phyloP scores from a whole-genome alignment of 75 land plant genomes.

The Cryptomeria japonica region DNA sequence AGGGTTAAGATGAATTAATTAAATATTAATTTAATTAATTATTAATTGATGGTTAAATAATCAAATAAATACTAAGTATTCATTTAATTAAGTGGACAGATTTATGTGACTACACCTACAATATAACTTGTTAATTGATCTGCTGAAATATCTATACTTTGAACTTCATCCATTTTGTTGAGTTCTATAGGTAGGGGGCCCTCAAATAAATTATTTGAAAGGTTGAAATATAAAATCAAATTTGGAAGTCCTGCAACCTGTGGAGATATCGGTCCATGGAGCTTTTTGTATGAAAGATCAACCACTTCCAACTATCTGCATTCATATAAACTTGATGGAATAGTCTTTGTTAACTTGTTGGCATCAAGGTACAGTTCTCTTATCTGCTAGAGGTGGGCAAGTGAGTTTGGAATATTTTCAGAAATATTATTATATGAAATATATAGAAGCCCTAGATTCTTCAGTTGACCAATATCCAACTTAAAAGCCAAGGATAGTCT shows the following conservation, averaged over 20 bases:
- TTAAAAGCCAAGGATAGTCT: no score
- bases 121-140: constrained; percentile 23
- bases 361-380: no score
- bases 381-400: no score
- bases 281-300: background rate
- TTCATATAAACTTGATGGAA: background rate
- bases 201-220: constrained; percentile 15
- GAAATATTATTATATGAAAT: background rate
- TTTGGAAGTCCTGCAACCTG: background rate
- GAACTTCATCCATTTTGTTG: no score
- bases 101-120: no score
- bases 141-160: constrained; percentile 10
- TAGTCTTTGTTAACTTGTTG: no score
- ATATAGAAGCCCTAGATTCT: background rate
- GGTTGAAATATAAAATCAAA: background rate
- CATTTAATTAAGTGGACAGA: no score
- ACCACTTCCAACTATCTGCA: background rate
- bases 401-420: background rate
- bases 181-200: no score
- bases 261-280: background rate
- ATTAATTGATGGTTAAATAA: no score
- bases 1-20: no score
- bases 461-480: background rate
- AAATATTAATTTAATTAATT: no score
- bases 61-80: no score